Base-by-base conservation (phyloP, 257 asterid genomes). In the Nemophila menziesii region DNA sequence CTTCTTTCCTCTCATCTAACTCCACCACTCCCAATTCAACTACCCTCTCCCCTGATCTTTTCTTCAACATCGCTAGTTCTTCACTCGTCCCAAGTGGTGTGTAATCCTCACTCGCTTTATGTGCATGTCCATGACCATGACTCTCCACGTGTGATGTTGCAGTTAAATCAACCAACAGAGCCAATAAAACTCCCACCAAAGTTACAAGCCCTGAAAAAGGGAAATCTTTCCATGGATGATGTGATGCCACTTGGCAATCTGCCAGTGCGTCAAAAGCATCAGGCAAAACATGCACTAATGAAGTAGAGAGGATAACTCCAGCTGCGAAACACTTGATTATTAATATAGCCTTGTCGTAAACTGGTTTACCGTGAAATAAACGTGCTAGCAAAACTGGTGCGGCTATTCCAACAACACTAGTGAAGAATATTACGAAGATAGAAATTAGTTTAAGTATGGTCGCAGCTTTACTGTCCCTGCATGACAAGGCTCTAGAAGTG, bases 211-310 rank as follows among this genome's bases (percentile, higher is more conserved):
- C 70, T 4, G 70, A 58, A 13, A 68, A 62, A 2, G 70, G 70
- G 16, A 68, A 68, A 43, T 62, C 74, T 46, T 68, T 62, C 74
- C 70, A 68, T 0, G 70, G 70, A 42, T 68, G 70, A n/a, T 20
- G 54, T 0, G 70, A 62, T 1, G 70, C 42, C 21, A 53, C 63
- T 45, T 68, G 67, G 40, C 70, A 68, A 49, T 68, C 70, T 9
- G 70, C 55, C 8, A 68, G 74, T 0, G 74, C 67, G 39, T 47
- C 54, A 33, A 39, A 68, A 1, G 74, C 74, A 20, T 68, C 70
- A 1, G 74, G 74, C n/a, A 68, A 51, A 6, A 68, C 70, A 38
- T 68, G 74, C 4, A 62, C 67, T 5, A 68, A 61, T 2, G 74
- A 62, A 2, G 74, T 68, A 3, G 74, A 68, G 1, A 68, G 45